A percentile compares a stretch with the other conserved stretches of the same genome.
These are phyloP conservation scores for Colletotrichum trifolii DNA, from an alignment of 2,329 filamentous ascomycete species.

Conservation along the genomic window DNA sequence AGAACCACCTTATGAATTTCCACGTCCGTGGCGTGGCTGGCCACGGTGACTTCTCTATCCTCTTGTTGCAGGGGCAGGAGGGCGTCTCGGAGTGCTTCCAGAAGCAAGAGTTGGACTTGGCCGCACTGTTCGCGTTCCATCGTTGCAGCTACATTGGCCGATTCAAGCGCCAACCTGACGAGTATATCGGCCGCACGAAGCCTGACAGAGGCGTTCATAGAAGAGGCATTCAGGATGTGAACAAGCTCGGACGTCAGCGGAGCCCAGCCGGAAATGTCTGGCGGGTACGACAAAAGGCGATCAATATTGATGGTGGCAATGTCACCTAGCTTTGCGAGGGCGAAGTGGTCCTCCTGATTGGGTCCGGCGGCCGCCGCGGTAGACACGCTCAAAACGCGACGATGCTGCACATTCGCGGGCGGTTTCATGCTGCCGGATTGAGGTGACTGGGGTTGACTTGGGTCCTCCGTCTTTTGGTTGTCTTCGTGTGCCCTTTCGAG, in stretches of 20 bases:
- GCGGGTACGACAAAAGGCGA: slow-evolving; percentile 75
- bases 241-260: slow-evolving; percentile 69
- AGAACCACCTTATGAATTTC: slow-evolving; percentile 85
- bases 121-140: slow-evolving; percentile 63
- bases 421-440: slow-evolving; percentile 46
- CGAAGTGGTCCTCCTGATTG: slow-evolving; percentile 73
- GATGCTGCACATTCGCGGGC: slow-evolving; percentile 51
- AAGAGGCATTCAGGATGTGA: slow-evolving; percentile 58
- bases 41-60: slow-evolving; percentile 64
- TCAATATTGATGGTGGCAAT: slow-evolving; percentile 79
- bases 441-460: slow-evolving; percentile 51
- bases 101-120: slow-evolving; percentile 76
- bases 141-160: slow-evolving; percentile 65
- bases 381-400: slow-evolving; percentile 60
- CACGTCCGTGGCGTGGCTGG: slow-evolving; percentile 72
- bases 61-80: slow-evolving; percentile 67
- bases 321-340: slow-evolving; percentile 79
- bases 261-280: slow-evolving; percentile 80
- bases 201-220: slow-evolving; percentile 63
- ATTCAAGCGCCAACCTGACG: slow-evolving; percentile 66
- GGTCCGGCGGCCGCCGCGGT: slow-evolving; percentile 58
- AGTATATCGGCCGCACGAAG: slow-evolving; percentile 73
- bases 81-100: slow-evolving; percentile 73
- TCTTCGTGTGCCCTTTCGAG: slow-evolving; percentile 58
- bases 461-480: slow-evolving; percentile 42